Evolutionary conservation across 2,329 filamentous ascomycete species (phyloP).

Genomic region (Dactylellina drechsleri): DNA sequence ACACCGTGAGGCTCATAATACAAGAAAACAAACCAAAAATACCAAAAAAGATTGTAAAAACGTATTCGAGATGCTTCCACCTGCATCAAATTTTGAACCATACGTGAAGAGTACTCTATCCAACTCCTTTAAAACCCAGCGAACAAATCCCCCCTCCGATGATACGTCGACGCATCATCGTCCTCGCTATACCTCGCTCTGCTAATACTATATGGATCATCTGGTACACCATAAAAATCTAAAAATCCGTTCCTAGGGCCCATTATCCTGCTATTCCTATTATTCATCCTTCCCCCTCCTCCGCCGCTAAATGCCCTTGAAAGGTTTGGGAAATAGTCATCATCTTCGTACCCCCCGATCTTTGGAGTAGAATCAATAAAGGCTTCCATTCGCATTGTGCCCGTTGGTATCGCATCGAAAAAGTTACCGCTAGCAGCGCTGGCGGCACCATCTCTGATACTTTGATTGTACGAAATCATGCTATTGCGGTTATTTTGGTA

Average conservation of each 20-base stretch:
- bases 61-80: too few relatives aligned
- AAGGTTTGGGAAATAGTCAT: slow-evolving; percentile 54
- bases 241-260: slow-evolving; percentile 54
- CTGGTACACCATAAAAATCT: slow-evolving; percentile 58
- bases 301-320: slow-evolving; percentile 54
- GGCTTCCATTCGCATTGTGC: slow-evolving; percentile 95
- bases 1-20: slow-evolving; percentile 8
- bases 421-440: slow-evolving; percentile 57
- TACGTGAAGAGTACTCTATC: too few relatives aligned
- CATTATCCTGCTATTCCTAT: slow-evolving; percentile 56
- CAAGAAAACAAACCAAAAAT: slow-evolving; percentile 15
- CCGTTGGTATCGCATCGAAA: slow-evolving; percentile 67
- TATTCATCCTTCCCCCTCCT: slow-evolving; percentile 51
- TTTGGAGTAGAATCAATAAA: slow-evolving; percentile 74
- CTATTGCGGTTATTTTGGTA: slow-evolving; percentile 41
- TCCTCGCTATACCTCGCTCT: slow-evolving; percentile 60
- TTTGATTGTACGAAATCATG: slow-evolving; percentile 55
- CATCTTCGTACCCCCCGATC: slow-evolving; percentile 58
- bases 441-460: slow-evolving; percentile 55
- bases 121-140: slow-evolving; percentile 62
- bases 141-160: slow-evolving; percentile 64
- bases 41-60: background rate
- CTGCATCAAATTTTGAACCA: too few relatives aligned
- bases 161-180: slow-evolving; percentile 60
- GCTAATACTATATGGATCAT: slow-evolving; percentile 59